phyloP scores from a whole-genome alignment of 164 flowering plant species.

The Chimonanthus salicifolius region DNA sequence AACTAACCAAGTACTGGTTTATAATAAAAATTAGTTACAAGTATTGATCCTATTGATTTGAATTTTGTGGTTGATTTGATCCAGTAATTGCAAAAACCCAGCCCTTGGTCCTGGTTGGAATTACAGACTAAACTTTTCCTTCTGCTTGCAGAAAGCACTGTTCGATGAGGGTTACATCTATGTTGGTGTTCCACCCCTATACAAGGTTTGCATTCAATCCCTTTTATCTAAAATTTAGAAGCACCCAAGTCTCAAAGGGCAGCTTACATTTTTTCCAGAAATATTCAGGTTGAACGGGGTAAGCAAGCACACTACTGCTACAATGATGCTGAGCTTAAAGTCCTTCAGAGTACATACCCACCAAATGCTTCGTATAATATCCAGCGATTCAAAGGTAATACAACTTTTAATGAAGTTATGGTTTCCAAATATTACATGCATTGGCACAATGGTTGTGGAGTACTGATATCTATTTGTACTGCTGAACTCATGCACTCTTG shows the following conservation, averaged over 20 bases:
- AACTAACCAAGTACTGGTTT: no score
- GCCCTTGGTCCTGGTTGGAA: no score
- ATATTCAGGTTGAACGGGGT: slow-evolving; percentile 83
- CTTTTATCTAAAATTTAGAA: background rate
- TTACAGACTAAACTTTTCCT: background rate
- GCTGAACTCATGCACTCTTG: no score
- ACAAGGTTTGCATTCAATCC: slow-evolving; percentile 47
- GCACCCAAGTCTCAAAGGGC: background rate
- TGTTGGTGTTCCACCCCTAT: slow-evolving; percentile 96
- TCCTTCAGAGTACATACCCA: slow-evolving; percentile 57
- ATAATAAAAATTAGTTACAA: no score
- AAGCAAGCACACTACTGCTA: slow-evolving; percentile 83
- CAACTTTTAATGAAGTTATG: no score
- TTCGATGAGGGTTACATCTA: slow-evolving; percentile 94
- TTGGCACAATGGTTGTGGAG: no score
- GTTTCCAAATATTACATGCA: no score
- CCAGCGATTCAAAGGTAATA: slow-evolving; percentile 91
- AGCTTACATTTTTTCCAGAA: background rate
- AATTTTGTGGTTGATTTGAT: no score
- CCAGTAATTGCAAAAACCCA: no score
- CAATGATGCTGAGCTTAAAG: slow-evolving; percentile 63
- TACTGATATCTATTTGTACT: no score
- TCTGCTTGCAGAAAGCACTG: slow-evolving; percentile 65
- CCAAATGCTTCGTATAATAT: slow-evolving; percentile 81
- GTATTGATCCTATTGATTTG: no score